Evolutionary conservation across 192 early-diverging fungal species (phyloP).

Genomic region (Spinellus fusiger): DNA sequence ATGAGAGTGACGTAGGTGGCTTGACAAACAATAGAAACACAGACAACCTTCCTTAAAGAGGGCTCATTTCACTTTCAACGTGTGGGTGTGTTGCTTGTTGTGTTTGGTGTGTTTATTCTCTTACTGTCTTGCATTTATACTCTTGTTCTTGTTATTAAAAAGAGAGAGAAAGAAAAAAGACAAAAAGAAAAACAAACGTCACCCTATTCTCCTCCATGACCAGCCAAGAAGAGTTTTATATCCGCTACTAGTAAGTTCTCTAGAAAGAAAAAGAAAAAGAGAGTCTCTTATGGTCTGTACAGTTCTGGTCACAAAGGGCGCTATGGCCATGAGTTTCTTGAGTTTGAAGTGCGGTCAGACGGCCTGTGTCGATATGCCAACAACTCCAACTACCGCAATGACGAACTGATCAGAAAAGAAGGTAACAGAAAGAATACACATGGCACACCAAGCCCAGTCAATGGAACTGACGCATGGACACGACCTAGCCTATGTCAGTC

Average conservation of each 20-base stretch:
- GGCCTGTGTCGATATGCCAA: constrained; percentile 94
- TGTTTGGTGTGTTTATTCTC: too few species aligned
- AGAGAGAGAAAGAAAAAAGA: neutral
- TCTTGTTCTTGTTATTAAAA: too few species aligned
- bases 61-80: too few species aligned
- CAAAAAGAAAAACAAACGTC: neutral
- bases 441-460: neutral
- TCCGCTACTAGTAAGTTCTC: constrained; percentile 43
- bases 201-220: constrained; percentile 18
- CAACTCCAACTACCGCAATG: constrained; percentile 97
- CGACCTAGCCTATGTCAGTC: constrained; percentile 65
- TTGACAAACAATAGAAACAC: too few species aligned
- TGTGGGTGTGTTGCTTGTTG: too few species aligned
- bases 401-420: constrained; percentile 92
- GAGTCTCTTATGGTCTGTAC: too few species aligned
- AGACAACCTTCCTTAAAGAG: too few species aligned
- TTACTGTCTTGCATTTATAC: too few species aligned
- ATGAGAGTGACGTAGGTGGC: constrained; percentile 1
- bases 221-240: constrained; percentile 37
- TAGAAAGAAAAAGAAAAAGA: too few species aligned
- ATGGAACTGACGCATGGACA: neutral
- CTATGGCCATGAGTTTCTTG: constrained; percentile 98
- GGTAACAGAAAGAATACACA: constrained; percentile 35
- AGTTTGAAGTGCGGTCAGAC: constrained; percentile 88
- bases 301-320: constrained; percentile 89